Base-by-base conservation (phyloP, 306 rosid species). In the Mucuna pruriens region DNA sequence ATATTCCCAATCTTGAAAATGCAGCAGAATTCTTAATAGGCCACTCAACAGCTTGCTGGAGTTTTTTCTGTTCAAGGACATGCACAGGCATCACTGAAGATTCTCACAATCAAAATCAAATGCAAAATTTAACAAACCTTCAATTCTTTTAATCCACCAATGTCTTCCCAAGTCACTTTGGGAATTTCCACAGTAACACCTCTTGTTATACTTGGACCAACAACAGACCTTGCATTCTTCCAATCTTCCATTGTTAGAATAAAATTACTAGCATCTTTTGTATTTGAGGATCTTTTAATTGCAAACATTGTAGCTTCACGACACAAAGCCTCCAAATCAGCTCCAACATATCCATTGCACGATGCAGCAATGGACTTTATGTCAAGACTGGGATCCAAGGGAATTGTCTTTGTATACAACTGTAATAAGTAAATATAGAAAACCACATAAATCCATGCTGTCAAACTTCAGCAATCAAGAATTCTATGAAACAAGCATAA, bases 291-390 rank as follows among this genome's bases (percentile, higher is more conserved):
- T 85, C 90, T 90, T 85, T 78, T 89, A 26, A 79, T 51, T 13
- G 93, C 93, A 71, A 85, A 68, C 80, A 79, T 80, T 31, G 89
- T 83, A 79, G 97, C 94, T 85, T 95, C 93, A 61, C 87, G 90
- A 78, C 98, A 91, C 74, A 95, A 64, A 51, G 97, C 98, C 89
- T 89, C 92, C 78, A 95, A 85, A 81, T 95, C 99, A 79, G 98
- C 98, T 83, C 99, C 99, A 6, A 92, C 97, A 86, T 86, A 95
- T 33, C 99, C 98, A 80, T 93, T 95, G 90, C 97, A 95, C 75
- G 92, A 89, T 57, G 92, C 90, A 48, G 99, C 97, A 78, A 95
- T 85, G 46, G 71, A 84, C 77, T 80, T 86, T 63, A 93, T 84
- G 74, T 95, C 93, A 88, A 84, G 80, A 49, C 73, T 39, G 52